Percentiles rank a stretch among this genome's conserved stretches.
Evolutionary conservation across 1,139 yeast species (phyloP).

Genomic region (Scheffersomyces stambukii): DNA sequence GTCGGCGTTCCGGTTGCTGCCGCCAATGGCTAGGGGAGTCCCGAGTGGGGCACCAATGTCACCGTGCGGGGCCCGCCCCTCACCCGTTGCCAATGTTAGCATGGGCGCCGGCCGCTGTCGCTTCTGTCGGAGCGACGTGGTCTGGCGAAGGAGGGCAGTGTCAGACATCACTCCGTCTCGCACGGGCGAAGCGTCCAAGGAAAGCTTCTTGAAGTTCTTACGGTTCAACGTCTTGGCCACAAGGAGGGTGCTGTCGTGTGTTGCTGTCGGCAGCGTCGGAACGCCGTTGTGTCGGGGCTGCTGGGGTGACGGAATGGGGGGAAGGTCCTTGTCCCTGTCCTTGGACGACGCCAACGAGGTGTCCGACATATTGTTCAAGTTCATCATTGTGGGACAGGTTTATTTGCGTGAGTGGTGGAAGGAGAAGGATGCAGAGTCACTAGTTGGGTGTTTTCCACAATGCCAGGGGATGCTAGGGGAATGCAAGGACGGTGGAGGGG

Average conservation of each 20-base stretch:
- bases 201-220: slow-evolving; percentile 69
- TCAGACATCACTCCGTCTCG: slow-evolving; percentile 7
- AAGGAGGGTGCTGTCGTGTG: background rate
- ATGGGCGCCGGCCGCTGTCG: slow-evolving; percentile 24
- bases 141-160: slow-evolving; percentile 8
- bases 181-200: slow-evolving; percentile 32
- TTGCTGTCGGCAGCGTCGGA: slow-evolving; percentile 8
- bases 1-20: slow-evolving; percentile 24
- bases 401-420: background rate
- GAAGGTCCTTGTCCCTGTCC: slow-evolving; percentile 30
- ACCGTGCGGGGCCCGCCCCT: too few relatives aligned
- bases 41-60: slow-evolving; percentile 7
- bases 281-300: too few relatives aligned
- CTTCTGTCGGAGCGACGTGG: slow-evolving; percentile 13
- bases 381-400: slow-evolving; percentile 1
- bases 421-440: background rate
- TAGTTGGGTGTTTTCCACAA: background rate
- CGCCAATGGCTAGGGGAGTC: slow-evolving; percentile 12
- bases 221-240: slow-evolving; percentile 56
- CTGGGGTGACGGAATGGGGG: slow-evolving; percentile 33
- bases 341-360: slow-evolving; percentile 23
- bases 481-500: too few relatives aligned
- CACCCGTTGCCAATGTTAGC: slow-evolving; percentile 15
- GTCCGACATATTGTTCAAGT: slow-evolving; percentile 19
- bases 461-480: too few relatives aligned